Percentiles rank a stretch among this genome's conserved stretches.
phyloP scores from a whole-genome alignment of 805 yeast genomes.

The Candida khao-thaluensis region DNA sequence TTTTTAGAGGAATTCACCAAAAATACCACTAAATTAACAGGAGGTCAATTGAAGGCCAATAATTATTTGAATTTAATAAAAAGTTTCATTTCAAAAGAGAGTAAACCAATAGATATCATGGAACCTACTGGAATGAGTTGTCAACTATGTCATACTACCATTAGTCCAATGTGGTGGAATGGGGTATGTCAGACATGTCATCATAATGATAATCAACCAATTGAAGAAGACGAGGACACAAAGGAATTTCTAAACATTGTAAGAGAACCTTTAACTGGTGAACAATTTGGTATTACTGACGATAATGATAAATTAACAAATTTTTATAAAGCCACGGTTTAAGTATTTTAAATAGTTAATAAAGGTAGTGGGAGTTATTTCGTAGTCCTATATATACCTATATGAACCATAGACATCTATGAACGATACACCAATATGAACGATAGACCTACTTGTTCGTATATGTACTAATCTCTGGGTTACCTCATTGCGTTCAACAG shows the following conservation, averaged over 20 bases:
- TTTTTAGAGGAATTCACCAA: slow-evolving; percentile 38
- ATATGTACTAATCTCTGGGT: too few relatives aligned
- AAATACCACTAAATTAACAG: slow-evolving; percentile 19
- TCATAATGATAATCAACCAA: slow-evolving; percentile 17
- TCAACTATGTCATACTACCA: neutral
- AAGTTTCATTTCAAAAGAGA: slow-evolving; percentile 2
- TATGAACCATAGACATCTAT: too few relatives aligned
- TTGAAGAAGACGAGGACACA: slow-evolving; percentile 10
- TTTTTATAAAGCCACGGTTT: slow-evolving; percentile 5
- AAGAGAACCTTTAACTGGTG: slow-evolving; percentile 31
- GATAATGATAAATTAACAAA: slow-evolving; percentile 22
- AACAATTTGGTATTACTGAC: slow-evolving; percentile 29
- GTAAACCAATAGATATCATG: neutral
- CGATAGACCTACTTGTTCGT: too few relatives aligned
- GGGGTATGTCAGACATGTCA: slow-evolving; percentile 34
- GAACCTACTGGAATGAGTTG: neutral
- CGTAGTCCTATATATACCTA: too few relatives aligned
- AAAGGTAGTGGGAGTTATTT: too few relatives aligned
- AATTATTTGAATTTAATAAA: slow-evolving; percentile 7
- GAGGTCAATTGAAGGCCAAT: slow-evolving; percentile 15
- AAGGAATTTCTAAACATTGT: slow-evolving; percentile 22
- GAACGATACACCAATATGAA: too few relatives aligned
- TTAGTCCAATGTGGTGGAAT: slow-evolving; percentile 11
- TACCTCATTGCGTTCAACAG: neutral
- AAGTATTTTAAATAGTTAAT: neutral